Base-by-base conservation (phyloP, 495 filamentous ascomycete genomes). In the Recurvomyces mirabilis region DNA sequence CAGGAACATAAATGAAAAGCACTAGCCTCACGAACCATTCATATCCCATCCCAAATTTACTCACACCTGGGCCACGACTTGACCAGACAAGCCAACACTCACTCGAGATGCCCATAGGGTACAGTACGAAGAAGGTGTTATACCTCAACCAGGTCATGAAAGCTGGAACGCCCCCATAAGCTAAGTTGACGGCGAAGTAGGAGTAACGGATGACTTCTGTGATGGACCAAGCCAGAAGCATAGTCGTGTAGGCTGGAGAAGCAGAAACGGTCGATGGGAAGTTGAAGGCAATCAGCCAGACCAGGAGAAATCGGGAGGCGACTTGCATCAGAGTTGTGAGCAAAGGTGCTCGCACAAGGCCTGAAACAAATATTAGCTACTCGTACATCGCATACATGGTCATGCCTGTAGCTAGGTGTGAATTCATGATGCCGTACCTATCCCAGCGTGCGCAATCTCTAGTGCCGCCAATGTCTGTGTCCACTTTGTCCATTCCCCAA, bases 251-350 rank as follows among this genome's bases (percentile, higher is more conserved):
- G 28, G 67, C 74, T 5, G 65, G 41, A 30, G 59, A 66, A 3
- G 48, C 24, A 31, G 70, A 68, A 5, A 76, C 67, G 29, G 66
- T 64, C n/a, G 36, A 36, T 0, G 74, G 77, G 68, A 87, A 93
- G 30, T 63, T 68, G 54, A 66, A 65, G 52, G 80, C 71, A 37
- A 96, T 68, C 19, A 75, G 79, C 85, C 86, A 93, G 37, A 93
- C 78, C 33, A 96, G 77, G 34, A 93, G 71, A 44, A 94, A 68
- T 10, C 89, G 83, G 37, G 71, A 78, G 14, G 80, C 71, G 34
- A 95, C 87, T 63, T 96, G 89, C 72, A 94, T 82, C n/a, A 70
- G 60, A 9, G 89, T 94, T 2, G 89, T 96, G 47, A 77, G 52
- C 61, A 95, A 51, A 0, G 88, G 86, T 6, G 87, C 81, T 51